phyloP scores from a whole-genome alignment of 2,329 filamentous ascomycete species.

The Alternaria arbusti region DNA sequence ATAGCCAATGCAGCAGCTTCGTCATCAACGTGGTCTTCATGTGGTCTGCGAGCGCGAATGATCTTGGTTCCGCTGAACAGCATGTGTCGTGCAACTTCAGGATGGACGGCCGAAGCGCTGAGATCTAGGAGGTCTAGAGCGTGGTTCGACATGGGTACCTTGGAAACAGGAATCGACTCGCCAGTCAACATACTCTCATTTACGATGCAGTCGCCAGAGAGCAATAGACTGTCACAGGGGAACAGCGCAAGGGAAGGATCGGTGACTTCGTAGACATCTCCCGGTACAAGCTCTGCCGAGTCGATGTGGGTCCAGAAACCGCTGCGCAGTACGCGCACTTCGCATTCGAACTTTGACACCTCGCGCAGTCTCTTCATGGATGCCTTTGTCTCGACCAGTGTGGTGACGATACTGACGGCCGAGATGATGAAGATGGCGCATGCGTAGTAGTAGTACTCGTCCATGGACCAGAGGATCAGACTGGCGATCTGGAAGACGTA shows the following conservation, averaged over 20 bases:
- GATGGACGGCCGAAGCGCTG: slow-evolving; percentile 79
- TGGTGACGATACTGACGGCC: slow-evolving; percentile 86
- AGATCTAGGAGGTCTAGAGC: slow-evolving; percentile 78
- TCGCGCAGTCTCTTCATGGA: slow-evolving; percentile 91
- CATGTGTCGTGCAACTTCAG: slow-evolving; percentile 85
- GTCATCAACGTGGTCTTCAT: slow-evolving; percentile 82
- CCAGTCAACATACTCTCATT: slow-evolving; percentile 99
- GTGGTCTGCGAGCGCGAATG: slow-evolving; percentile 84
- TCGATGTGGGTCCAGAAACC: slow-evolving; percentile 93
- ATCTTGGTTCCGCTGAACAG: slow-evolving; percentile 96
- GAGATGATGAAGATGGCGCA: slow-evolving; percentile 95
- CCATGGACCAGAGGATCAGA: slow-evolving; percentile 90
- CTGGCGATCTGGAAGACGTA: slow-evolving; percentile 98
- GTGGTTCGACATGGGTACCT: slow-evolving; percentile 81
- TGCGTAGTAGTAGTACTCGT: slow-evolving; percentile 98
- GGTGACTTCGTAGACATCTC: slow-evolving; percentile 95
- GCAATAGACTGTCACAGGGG: slow-evolving; percentile 87
- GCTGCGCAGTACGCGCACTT: slow-evolving; percentile 89
- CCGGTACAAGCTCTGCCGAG: slow-evolving; percentile 88
- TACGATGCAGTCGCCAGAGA: slow-evolving; percentile 95
- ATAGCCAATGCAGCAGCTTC: slow-evolving; percentile 91
- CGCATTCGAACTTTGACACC: slow-evolving; percentile 93
- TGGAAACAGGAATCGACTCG: slow-evolving; percentile 96
- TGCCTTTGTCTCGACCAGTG: slow-evolving; percentile 86
- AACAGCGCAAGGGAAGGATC: slow-evolving; percentile 88